Conservation (phyloP, 495 filamentous ascomycete species). For the Hypoxylon fragiforme region DNA sequence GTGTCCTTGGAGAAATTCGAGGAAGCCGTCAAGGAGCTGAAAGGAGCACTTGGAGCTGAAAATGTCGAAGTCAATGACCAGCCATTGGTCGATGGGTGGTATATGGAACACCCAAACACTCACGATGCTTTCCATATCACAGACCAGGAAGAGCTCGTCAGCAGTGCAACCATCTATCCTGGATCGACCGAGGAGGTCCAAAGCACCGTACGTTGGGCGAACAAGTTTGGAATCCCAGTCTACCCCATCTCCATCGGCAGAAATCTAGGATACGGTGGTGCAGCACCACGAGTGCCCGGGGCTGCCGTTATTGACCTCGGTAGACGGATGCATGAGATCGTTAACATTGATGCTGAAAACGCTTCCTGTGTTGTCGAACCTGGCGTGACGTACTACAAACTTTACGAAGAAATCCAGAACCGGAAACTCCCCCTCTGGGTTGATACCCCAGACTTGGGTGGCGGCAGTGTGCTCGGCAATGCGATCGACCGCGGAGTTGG, state of each 20-base stretch:
- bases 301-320: slow-evolving; percentile 59
- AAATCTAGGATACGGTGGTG: slow-evolving; percentile 62
- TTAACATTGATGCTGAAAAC: slow-evolving; percentile 57
- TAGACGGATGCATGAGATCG: slow-evolving; percentile 56
- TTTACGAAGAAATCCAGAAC: slow-evolving; percentile 56
- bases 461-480: slow-evolving; percentile 60
- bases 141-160: slow-evolving; percentile 49
- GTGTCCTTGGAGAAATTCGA: slow-evolving; percentile 42
- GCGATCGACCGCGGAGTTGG: slow-evolving; percentile 60
- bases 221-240: slow-evolving; percentile 54
- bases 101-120: slow-evolving; percentile 52
- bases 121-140: slow-evolving; percentile 52
- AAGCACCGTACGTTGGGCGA: slow-evolving; percentile 48
- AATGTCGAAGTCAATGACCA: slow-evolving; percentile 50
- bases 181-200: slow-evolving; percentile 52
- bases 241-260: slow-evolving; percentile 59
- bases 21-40: slow-evolving; percentile 42
- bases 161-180: slow-evolving; percentile 47
- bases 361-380: slow-evolving; percentile 60
- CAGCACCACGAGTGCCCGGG: slow-evolving; percentile 57
- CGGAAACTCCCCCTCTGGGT: slow-evolving; percentile 53
- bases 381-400: slow-evolving; percentile 58
- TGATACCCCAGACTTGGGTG: slow-evolving; percentile 59
- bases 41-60: slow-evolving; percentile 35
- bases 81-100: slow-evolving; percentile 49